phyloP scores from a whole-genome alignment of 495 filamentous ascomycete genomes.

The Hypoxylon fuscum region DNA sequence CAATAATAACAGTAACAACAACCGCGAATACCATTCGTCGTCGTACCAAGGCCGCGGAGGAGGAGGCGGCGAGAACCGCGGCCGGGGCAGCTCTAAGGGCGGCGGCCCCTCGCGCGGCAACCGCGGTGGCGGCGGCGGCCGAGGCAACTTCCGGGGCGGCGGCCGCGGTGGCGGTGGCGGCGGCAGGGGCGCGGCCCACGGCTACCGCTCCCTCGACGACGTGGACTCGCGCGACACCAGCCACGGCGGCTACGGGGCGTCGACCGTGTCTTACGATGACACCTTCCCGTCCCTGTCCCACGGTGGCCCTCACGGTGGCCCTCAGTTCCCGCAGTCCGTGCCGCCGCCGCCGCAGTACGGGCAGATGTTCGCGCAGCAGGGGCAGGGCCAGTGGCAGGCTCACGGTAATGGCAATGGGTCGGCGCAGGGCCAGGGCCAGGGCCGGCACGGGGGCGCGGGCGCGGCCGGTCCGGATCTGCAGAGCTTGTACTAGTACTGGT shows the following conservation, averaged over 20 bases:
- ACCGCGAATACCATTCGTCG: slow-evolving; percentile 51
- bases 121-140: slow-evolving; percentile 30
- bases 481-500: slow-evolving; percentile 34
- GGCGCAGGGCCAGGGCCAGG: no score
- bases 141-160: slow-evolving; percentile 28
- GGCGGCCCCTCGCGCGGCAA: slow-evolving; percentile 33
- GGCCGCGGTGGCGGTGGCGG: slow-evolving; percentile 44
- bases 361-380: slow-evolving; percentile 38
- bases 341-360: slow-evolving; percentile 29
- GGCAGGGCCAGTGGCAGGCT: slow-evolving; percentile 37
- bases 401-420: no score
- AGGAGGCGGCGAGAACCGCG: slow-evolving; percentile 56
- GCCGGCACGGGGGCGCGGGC: slow-evolving; percentile 16
- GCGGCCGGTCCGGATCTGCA: slow-evolving; percentile 39
- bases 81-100: slow-evolving; percentile 48
- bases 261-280: slow-evolving; percentile 54
- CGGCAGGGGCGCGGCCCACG: slow-evolving; percentile 52
- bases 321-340: slow-evolving; percentile 26
- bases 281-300: slow-evolving; percentile 34
- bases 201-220: slow-evolving; percentile 60
- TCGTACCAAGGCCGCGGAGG: slow-evolving; percentile 59
- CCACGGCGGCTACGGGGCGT: slow-evolving; percentile 45
- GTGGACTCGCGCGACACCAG: slow-evolving; percentile 49
- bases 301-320: slow-evolving; percentile 7
- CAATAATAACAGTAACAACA: slow-evolving; percentile 48